Base-by-base conservation (phyloP, 2,329 filamentous ascomycete genomes). In the Ceratocystis cubensis region DNA sequence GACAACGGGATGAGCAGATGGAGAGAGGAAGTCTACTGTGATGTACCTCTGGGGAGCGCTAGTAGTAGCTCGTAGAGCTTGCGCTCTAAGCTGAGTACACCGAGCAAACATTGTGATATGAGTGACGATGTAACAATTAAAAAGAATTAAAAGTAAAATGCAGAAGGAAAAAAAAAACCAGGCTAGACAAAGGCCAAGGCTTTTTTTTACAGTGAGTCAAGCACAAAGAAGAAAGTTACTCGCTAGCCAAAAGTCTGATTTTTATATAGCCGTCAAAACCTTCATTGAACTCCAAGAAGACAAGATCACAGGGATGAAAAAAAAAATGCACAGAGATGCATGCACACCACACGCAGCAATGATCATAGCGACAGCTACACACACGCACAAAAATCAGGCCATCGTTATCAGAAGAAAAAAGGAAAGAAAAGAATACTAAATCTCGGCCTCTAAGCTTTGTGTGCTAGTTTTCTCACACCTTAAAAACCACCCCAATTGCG, bases 251-350 rank as follows among this genome's bases (percentile, higher is more conserved):
- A 62, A 48, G 48, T 37, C 10, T 53, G 63, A 33, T 45, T 64
- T 50, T 56, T 56, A 44, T 46, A 63, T 63, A n/a, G 10, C 37
- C 22, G 48, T 22, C 15, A 46, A 63, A 46, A 41, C 28, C 53
- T 53, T 53, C 45, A 59, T 48, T 64, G 25, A 61, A 53, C 30
- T 66, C 66, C 57, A 50, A 66, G 57, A 67, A 68, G 65, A 70
- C 63, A 65, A 71, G 66, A 71, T 73, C 72, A 73, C 71, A 73
- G 71, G 71, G 71, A 72, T 22, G n/a, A n/a, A 69, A 70, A 69
- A 71, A 70, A 72, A 71, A 73, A 70, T 7, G 30, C 6, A 33
- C 30, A 33, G 30, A 71, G 70, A 63, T 61, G 17, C 57, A 25
- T 28, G 53, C 45, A 56, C 28, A 37, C 30, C 53, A 20, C 33